phyloP scores from a whole-genome alignment of 1,284 basidiomycete species.

The Ceratobasidium sp. region DNA sequence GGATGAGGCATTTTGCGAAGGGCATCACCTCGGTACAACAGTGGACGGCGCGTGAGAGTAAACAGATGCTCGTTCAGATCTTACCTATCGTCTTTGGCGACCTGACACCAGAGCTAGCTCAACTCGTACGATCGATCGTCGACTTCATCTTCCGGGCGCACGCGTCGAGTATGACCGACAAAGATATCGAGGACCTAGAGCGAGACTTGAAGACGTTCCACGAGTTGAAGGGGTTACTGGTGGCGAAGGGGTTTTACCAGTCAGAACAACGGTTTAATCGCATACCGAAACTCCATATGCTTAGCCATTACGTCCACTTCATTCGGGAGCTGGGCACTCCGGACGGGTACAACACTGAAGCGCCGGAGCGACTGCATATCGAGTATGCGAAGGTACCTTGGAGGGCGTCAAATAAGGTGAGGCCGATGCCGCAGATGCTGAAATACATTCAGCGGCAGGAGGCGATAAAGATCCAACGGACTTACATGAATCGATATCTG shows the following conservation, averaged over 20 bases:
- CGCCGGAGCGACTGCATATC: constrained; percentile 41
- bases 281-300: constrained; percentile 43
- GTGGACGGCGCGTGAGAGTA: constrained; percentile 30
- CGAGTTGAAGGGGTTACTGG: constrained; percentile 53
- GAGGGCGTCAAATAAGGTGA: constrained; percentile 33
- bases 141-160: constrained; percentile 19
- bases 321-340: constrained; percentile 32
- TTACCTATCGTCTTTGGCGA: constrained; percentile 15
- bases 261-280: neutral
- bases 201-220: constrained; percentile 54
- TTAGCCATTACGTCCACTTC: too few species aligned
- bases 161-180: constrained; percentile 12
- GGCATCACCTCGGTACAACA: constrained; percentile 5
- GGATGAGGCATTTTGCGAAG: constrained; percentile 1
- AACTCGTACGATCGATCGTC: neutral
- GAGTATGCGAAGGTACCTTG: too few species aligned
- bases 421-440: neutral
- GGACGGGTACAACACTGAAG: constrained; percentile 45
- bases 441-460: too few species aligned
- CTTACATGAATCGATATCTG: neutral
- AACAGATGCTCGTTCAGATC: constrained; percentile 10
- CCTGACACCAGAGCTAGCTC: neutral
- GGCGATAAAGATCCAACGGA: too few species aligned
- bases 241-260: constrained; percentile 52
- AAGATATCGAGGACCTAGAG: constrained; percentile 51